Evolutionary conservation across 495 filamentous ascomycete genomes (phyloP), one percentile per base, ranked within the genome.

Genomic region (Penicillium fimorum): DNA sequence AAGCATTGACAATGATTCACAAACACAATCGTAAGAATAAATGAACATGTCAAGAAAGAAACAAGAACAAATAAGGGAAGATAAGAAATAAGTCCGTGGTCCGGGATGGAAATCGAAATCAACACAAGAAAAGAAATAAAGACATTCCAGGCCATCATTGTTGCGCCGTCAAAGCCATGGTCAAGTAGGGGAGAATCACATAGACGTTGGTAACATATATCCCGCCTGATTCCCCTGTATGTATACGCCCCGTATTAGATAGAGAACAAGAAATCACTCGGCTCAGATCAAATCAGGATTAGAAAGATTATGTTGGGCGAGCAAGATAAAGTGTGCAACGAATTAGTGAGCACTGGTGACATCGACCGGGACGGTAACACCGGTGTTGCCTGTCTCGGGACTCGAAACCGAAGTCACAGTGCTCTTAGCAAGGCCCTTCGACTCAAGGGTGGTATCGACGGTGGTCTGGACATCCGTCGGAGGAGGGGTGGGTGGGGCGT

Each of bases 241-340:
- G 75, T 75, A 78, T 73, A 73, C 62, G 72, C 69, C 43, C 70
- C 66, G 47, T 63, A 70, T 70, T 72, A 76, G 70, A 62, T 70
- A 68, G 64, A 56, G 53, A 63, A 59, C 57, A 58, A 63, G 50
- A 58, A 62, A 47, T 57, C 42, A 58, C 50, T 58, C 52, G 59
- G 53, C 57, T 64, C 56, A 50, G 50, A 59, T 58, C 62, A 65
- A 63, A 61, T 56, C 57, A 65, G 50, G 55, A 65, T 64, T 57
- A 65, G 52, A 59, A 64, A 56, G 56, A 71, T 67, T 70, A 72
- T 76, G 69, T 52, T 75, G 63, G 66, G 64, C 60, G 63, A 74
- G 62, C 66, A 72, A 74, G 47, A 41, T 45, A 57, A 52, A 60
- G 47, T 62, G 58, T 65, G 62, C 58, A 66, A 53, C 42, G 63